Evolutionary conservation across 2,329 filamentous ascomycete genomes (phyloP).

Genomic region (Stagonosporopsis chrysanthemi): DNA sequence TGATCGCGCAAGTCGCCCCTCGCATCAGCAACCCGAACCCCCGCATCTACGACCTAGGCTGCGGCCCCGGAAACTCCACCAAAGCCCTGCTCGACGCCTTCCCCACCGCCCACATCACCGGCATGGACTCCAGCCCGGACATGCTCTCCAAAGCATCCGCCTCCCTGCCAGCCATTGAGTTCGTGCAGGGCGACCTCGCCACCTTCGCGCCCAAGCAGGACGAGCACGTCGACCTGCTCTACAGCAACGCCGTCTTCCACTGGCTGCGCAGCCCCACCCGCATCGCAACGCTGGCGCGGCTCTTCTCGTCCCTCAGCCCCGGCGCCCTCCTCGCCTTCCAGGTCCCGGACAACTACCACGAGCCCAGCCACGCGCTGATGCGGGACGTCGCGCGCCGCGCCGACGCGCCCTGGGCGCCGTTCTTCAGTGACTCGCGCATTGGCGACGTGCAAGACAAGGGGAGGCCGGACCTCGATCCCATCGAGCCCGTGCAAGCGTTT

Average conservation of each 20-base stretch:
- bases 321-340: conserved; percentile 65
- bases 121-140: conserved; percentile 63
- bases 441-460: conserved; percentile 18
- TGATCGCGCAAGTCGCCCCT: conserved; percentile 58
- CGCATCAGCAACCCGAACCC: conserved; percentile 33
- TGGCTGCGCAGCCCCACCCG: conserved; percentile 59
- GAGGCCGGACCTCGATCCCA: conserved; percentile 54
- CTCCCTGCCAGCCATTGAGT: conserved; percentile 53
- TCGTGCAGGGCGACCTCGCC: conserved; percentile 57
- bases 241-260: conserved; percentile 67
- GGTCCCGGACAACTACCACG: conserved; percentile 59
- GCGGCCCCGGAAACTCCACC: conserved; percentile 68
- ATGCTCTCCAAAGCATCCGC: conserved; percentile 61
- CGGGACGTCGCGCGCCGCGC: conserved; percentile 46
- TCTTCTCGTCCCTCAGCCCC: conserved; percentile 52
- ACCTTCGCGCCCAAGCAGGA: conserved; percentile 47
- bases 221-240: conserved; percentile 51
- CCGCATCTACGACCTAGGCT: conserved; percentile 65
- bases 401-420: conserved; percentile 48
- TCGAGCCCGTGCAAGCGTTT: conserved; percentile 57
- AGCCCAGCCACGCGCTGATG: conserved; percentile 62
- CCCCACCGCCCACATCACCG: conserved; percentile 57
- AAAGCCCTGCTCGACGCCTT: conserved; percentile 57
- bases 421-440: conserved; percentile 31
- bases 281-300: conserved; percentile 54